Evolutionary conservation across 352 stramenopile species (phyloP).

Genomic region (Halophytophthora polymorphica): DNA sequence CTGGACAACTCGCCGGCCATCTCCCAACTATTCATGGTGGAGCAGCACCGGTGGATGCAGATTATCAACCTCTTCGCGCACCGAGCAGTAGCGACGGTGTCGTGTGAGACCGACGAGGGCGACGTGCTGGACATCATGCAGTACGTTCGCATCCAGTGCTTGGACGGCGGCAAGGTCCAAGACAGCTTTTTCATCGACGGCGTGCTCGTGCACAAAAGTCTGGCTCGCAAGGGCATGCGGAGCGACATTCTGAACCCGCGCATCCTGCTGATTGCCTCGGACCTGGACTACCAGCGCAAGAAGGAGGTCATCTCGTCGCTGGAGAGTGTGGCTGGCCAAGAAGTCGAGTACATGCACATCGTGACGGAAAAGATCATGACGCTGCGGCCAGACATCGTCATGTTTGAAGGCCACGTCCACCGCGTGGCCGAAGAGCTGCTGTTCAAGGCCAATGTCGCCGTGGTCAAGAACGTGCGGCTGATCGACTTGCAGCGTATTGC

Average conservation of each 20-base stretch:
- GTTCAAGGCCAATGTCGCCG: conserved; percentile 70
- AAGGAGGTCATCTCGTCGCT: conserved; percentile 81
- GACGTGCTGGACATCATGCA: conserved; percentile 85
- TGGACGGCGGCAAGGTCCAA: conserved; percentile 68
- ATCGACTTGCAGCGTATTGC: conserved; percentile 79
- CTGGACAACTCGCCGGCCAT: conserved; percentile 50
- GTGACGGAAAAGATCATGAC: conserved; percentile 88
- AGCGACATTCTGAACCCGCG: conserved; percentile 73
- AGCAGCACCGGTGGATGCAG: conserved; percentile 83
- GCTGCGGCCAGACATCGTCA: conserved; percentile 78
- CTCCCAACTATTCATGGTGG: conserved; percentile 57
- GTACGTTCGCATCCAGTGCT: conserved; percentile 78
- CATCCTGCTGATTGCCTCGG: conserved; percentile 81
- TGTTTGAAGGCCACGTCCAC: conserved; percentile 84
- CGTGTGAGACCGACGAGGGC: conserved; percentile 62
- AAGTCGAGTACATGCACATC: conserved; percentile 90
- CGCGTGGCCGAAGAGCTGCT: conserved; percentile 80
- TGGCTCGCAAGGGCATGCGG: conserved; percentile 82
- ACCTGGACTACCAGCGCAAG: conserved; percentile 82
- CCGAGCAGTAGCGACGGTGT: conserved; percentile 58
- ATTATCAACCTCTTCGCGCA: conserved; percentile 73
- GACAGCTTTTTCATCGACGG: conserved; percentile 89
- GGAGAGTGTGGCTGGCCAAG: conserved; percentile 78
- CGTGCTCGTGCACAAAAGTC: conserved; percentile 84
- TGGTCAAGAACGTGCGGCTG: conserved; percentile 84